Percentiles rank a stretch among this genome's conserved stretches.
Evolutionary conservation across 768 basidiomycete genomes (phyloP).

Genomic region (Termitomyces sp.): DNA sequence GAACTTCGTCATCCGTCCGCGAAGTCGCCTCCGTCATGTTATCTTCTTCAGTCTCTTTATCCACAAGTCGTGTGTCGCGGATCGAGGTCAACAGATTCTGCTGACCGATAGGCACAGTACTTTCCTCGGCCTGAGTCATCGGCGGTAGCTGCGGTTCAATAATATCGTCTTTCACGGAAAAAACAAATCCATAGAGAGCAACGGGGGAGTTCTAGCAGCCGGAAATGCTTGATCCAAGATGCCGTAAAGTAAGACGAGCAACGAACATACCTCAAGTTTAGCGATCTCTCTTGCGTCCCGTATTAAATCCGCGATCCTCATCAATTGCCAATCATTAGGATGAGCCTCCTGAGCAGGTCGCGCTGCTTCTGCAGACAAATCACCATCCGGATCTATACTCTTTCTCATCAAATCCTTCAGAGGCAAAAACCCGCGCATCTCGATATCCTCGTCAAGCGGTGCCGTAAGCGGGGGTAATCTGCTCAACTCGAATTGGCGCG

Average conservation of each 20-base stretch:
- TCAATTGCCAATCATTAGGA: slow-evolving; percentile 94
- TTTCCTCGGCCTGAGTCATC: slow-evolving; percentile 1
- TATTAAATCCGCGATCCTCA: slow-evolving; percentile 86
- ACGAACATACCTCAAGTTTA: slow-evolving; percentile 46
- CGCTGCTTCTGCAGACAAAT: slow-evolving; percentile 14
- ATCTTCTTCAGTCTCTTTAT: slow-evolving; percentile 41
- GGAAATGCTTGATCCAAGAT: not conserved
- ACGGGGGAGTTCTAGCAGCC: slow-evolving; percentile 35
- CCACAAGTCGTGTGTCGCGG: slow-evolving; percentile 16
- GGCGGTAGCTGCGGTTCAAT: slow-evolving; percentile 17
- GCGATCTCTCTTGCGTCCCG: slow-evolving; percentile 61
- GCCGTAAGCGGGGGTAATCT: slow-evolving; percentile 51
- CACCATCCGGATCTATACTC: slow-evolving; percentile 15
- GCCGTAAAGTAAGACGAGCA: not conserved
- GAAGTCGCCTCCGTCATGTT: slow-evolving; percentile 63
- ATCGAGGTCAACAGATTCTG: slow-evolving; percentile 20
- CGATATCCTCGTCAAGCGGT: slow-evolving; percentile 85
- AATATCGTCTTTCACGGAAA: slow-evolving; percentile 6
- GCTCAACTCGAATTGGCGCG: slow-evolving; percentile 59
- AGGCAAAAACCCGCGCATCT: slow-evolving; percentile 84
- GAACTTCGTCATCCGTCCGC: slow-evolving; percentile 77
- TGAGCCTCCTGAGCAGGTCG: slow-evolving; percentile 39
- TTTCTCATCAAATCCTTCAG: slow-evolving; percentile 56
- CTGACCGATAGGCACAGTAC: slow-evolving; percentile 10
- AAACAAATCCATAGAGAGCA: slow-evolving; percentile 3